Evolutionary conservation across 176 grass and related monocot species (phyloP).

Genomic region (Puccinellia tenuiflora): DNA sequence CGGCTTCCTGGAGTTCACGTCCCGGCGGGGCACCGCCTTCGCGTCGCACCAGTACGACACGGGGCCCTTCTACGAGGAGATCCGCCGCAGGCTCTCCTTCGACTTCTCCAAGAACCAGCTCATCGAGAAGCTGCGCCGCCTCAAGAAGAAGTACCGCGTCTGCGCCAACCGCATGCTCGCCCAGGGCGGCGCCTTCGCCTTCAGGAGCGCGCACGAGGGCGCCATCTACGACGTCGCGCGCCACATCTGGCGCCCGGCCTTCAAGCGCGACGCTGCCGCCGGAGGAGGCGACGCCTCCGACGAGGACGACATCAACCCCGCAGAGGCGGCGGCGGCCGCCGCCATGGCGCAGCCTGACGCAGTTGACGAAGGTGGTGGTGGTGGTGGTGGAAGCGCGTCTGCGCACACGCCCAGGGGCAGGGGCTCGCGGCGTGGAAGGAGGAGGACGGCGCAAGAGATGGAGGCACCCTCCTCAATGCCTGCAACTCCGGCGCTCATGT

Average conservation of each 20-base stretch:
- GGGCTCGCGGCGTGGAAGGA: slow-evolving; percentile 43
- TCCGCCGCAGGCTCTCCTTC: slow-evolving; percentile 58
- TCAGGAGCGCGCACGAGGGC: slow-evolving; percentile 68
- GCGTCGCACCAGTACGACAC: slow-evolving; percentile 96
- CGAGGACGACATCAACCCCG: slow-evolving; percentile 61
- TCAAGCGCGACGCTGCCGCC: slow-evolving; percentile 45
- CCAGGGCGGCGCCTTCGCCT: slow-evolving; percentile 47
- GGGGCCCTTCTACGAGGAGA: slow-evolving; percentile 86
- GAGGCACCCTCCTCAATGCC: slow-evolving; percentile 23
- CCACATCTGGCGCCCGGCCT: slow-evolving; percentile 67
- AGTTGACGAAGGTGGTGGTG: slow-evolving; percentile 2
- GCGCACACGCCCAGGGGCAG: slow-evolving; percentile 29
- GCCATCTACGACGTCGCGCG: slow-evolving; percentile 76
- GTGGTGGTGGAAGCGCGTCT: background rate
- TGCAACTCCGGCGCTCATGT: background rate
- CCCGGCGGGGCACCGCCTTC: slow-evolving; percentile 80
- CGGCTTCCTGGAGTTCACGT: slow-evolving; percentile 83
- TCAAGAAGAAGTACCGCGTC: slow-evolving; percentile 93
- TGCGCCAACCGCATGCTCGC: slow-evolving; percentile 49
- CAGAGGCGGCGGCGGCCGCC: background rate
- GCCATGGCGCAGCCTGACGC: background rate
- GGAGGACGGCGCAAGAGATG: slow-evolving; percentile 39
- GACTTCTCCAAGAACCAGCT: slow-evolving; percentile 93
- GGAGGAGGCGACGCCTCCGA: slow-evolving; percentile 50
- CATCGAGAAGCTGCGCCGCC: slow-evolving; percentile 90